Evolutionary conservation across 805 yeast species (phyloP), one percentile per base, ranked within the genome.

Genomic region (Kazachstania psychrophila): DNA sequence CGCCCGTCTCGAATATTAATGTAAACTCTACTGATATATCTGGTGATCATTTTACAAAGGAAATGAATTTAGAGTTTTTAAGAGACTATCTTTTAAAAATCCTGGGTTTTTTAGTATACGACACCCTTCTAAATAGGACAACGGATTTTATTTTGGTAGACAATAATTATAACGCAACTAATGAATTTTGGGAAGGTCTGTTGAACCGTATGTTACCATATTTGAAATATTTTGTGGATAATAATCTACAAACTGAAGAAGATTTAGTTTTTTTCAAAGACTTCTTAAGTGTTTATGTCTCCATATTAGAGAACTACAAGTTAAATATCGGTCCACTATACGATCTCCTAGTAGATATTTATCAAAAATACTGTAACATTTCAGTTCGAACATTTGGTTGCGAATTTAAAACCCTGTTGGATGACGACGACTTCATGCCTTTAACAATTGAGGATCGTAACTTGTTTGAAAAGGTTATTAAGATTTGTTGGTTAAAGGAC

Each of bases 401-500:
- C 10, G 79, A 78, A 33, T 89, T 87, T 61, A 60, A 66, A 23
- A 68, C 68, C 8, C 62, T 79, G 5, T 72, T 87, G 25, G 72
- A 74, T 42, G 78, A 79, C 17, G 96, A 89, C 54, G 92, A 85
- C 54, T 84, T 85, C 45, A 85, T 84, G 86, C 94, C 96, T 10
- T 71, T 87, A 64, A 72, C 73, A 0, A 75, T 87, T 23, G 71
- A 77, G 42, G 75, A 75, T 34, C 56, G 62, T 28, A 63, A 66
- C 10, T 70, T 80, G 34, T 84, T 77, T 54, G 77, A 75, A 15
- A 73, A 75, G 43, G 75, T 82, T 23, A 65, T 79, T 40, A 68
- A 66, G 17, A 69, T 77, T 2, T 72, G 85, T 43, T 85, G 94
- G 94, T 77, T 78, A 53, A 66, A 69, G 34, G 72, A 72, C 3